phyloP scores from a whole-genome alignment of 805 yeast genomes.

The Yueomyces sinensis region DNA sequence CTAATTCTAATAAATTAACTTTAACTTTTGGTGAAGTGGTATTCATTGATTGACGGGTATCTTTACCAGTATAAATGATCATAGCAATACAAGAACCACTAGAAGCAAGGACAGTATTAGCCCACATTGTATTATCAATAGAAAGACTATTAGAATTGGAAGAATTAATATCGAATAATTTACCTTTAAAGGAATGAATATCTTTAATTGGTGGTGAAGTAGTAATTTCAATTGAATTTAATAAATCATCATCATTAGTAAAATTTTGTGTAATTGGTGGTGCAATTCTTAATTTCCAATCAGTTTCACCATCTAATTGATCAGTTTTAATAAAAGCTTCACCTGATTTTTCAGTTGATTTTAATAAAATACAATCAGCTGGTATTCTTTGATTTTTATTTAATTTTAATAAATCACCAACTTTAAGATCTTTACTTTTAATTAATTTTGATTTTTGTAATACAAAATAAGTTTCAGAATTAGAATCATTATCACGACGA shows the following conservation, averaged over 20 bases:
- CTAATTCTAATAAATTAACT: slow-evolving; percentile 79
- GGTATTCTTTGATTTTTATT: slow-evolving; percentile 82
- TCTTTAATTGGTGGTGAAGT: slow-evolving; percentile 74
- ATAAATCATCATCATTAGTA: slow-evolving; percentile 31
- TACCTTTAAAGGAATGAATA: slow-evolving; percentile 74
- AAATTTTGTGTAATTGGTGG: slow-evolving; percentile 55
- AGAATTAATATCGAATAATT: slow-evolving; percentile 38
- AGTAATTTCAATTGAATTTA: slow-evolving; percentile 38
- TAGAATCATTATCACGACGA: slow-evolving; percentile 80
- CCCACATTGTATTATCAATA: slow-evolving; percentile 94
- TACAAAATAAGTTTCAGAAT: slow-evolving; percentile 69
- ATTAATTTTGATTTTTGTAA: slow-evolving; percentile 32
- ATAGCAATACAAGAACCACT: slow-evolving; percentile 80
- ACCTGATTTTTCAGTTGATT: slow-evolving; percentile 68
- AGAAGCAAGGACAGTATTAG: slow-evolving; percentile 91
- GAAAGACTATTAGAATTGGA: slow-evolving; percentile 45
- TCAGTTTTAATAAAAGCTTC: slow-evolving; percentile 93
- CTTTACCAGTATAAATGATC: slow-evolving; percentile 78
- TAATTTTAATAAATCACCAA: slow-evolving; percentile 77
- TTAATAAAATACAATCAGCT: slow-evolving; percentile 79
- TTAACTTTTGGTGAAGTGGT: slow-evolving; percentile 80
- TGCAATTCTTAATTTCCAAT: slow-evolving; percentile 89
- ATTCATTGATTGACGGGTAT: slow-evolving; percentile 91
- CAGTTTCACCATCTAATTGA: slow-evolving; percentile 94
- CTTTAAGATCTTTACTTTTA: slow-evolving; percentile 51